Evolutionary conservation across 805 yeast species (phyloP).

Genomic region (Candida krabiensis): DNA sequence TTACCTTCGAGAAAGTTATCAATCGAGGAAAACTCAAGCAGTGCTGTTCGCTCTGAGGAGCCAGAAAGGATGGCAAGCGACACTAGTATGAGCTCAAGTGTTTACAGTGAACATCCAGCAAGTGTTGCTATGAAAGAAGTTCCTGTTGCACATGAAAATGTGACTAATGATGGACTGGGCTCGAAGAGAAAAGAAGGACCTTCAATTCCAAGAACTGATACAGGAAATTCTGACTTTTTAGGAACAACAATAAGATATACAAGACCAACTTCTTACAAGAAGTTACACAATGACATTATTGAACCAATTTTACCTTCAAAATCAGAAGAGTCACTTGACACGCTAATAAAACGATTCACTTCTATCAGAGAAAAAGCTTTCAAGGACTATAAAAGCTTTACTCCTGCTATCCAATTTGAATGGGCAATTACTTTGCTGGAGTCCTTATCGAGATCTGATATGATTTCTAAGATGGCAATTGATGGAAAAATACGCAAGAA

Average conservation of each 20-base stretch:
- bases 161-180: neutral
- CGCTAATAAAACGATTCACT: constrained; percentile 28
- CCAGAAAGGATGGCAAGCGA: constrained; percentile 12
- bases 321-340: constrained; percentile 28
- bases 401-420: constrained; percentile 55
- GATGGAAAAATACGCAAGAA: constrained; percentile 45
- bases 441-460: constrained; percentile 41
- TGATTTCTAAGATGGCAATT: constrained; percentile 44
- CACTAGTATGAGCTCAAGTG: constrained; percentile 16
- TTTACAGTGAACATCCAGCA: constrained; percentile 12
- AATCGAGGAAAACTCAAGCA: neutral
- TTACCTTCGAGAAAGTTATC: neutral
- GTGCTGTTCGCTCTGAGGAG: neutral
- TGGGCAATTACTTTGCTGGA: constrained; percentile 63
- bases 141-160: neutral
- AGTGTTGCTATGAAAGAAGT: neutral
- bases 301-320: constrained; percentile 32
- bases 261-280: constrained; percentile 19
- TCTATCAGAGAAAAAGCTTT: constrained; percentile 33
- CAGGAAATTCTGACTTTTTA: constrained; percentile 3
- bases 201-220: constrained; percentile 1
- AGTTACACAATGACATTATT: constrained; percentile 25
- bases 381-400: constrained; percentile 37
- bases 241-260: constrained; percentile 6
- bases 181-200: neutral